These are phyloP conservation scores for Lepidium didymum DNA, from an alignment of 345 rosid species.

Conservation along the genomic window DNA sequence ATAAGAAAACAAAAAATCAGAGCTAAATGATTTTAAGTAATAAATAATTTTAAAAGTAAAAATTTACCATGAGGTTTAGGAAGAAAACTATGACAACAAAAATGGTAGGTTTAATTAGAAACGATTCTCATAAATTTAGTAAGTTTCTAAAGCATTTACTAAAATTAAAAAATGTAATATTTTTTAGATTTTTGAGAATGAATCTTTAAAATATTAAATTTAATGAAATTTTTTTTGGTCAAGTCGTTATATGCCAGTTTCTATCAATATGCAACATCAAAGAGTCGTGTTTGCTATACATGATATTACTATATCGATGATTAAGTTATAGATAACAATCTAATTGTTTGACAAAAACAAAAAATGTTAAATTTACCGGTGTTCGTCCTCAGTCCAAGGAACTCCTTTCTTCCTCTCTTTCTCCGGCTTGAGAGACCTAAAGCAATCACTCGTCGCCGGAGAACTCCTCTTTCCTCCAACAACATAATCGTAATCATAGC, in stretches of 20 bases:
- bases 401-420: slow-evolving; percentile 96
- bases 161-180: too few relatives aligned
- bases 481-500: slow-evolving; percentile 26
- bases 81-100: background rate
- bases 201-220: background rate
- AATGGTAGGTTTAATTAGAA: background rate
- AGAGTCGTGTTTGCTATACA: too few relatives aligned
- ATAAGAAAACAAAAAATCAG: background rate
- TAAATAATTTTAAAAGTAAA: background rate
- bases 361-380: too few relatives aligned
- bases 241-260: too few relatives aligned
- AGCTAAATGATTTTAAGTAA: background rate
- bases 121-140: background rate
- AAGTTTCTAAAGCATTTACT: background rate
- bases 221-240: too few relatives aligned
- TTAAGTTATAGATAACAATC: too few relatives aligned
- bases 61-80: background rate
- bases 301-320: too few relatives aligned
- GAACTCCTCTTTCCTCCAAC: slow-evolving; percentile 63
- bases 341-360: too few relatives aligned
- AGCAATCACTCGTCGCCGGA: slow-evolving; percentile 9
- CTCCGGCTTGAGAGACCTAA: slow-evolving; percentile 40
- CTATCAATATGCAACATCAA: too few relatives aligned
- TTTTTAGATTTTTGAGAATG: background rate
- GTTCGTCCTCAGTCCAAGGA: slow-evolving; percentile 99